A percentile compares a stretch with the other conserved stretches of the same genome.
These are phyloP conservation scores for Wickerhamiella nectarea DNA, from an alignment of 805 yeast genomes.

Conservation along the genomic window DNA sequence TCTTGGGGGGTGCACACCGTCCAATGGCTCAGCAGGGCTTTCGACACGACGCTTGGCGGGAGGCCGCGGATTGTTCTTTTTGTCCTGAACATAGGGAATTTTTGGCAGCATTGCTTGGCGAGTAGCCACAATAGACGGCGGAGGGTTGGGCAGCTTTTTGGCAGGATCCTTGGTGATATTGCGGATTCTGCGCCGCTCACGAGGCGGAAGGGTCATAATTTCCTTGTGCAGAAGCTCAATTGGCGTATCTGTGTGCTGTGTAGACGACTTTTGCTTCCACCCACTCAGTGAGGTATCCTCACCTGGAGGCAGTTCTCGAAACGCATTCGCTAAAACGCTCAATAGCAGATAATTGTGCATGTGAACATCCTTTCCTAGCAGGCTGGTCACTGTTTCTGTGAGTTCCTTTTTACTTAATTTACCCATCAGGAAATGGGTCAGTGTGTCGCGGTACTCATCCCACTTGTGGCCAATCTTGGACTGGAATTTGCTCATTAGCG, in stretches of 20 bases:
- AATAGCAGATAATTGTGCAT: constrained; percentile 75
- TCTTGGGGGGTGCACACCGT: constrained; percentile 21
- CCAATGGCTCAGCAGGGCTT: neutral
- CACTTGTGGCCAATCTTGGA: constrained; percentile 61
- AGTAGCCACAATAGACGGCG: constrained; percentile 25
- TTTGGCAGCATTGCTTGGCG: constrained; percentile 56
- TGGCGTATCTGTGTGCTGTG: constrained; percentile 36
- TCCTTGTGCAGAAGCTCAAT: constrained; percentile 74
- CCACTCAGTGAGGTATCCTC: constrained; percentile 28
- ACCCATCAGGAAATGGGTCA: constrained; percentile 49
- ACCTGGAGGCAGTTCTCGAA: constrained; percentile 60
- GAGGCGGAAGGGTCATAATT: constrained; percentile 69
- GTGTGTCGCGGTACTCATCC: constrained; percentile 72
- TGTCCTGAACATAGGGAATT: constrained; percentile 50
- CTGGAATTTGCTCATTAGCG: constrained; percentile 60
- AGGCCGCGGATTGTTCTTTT: neutral
- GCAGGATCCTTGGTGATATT: constrained; percentile 73
- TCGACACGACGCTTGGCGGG: constrained; percentile 1
- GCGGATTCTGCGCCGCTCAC: constrained; percentile 76
- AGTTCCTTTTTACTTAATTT: constrained; percentile 67
- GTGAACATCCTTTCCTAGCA: constrained; percentile 38
- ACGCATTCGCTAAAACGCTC: constrained; percentile 71
- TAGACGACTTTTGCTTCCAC: constrained; percentile 24
- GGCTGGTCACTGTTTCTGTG: constrained; percentile 40
- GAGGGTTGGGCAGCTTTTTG: constrained; percentile 38